These are phyloP conservation scores for Gaillardinia entomophila DNA, from an alignment of 805 yeast genomes.

Conservation along the genomic window DNA sequence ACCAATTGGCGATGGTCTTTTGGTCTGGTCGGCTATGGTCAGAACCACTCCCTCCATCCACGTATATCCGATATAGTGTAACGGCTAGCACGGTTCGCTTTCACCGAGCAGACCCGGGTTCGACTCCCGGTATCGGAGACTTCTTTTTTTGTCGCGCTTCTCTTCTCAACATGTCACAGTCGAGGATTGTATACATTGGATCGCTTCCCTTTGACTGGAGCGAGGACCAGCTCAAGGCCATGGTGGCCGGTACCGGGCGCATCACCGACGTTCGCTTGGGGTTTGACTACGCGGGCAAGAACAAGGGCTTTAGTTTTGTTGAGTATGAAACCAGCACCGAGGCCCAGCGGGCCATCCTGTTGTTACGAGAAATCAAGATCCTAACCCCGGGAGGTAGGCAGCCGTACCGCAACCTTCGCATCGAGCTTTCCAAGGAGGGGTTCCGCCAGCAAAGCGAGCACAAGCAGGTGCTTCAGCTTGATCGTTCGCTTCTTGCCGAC, in stretches of 20 bases:
- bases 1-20: no score
- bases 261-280: constrained; percentile 63
- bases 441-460: constrained; percentile 24
- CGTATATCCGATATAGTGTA: constrained; percentile 63
- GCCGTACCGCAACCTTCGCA: constrained; percentile 40
- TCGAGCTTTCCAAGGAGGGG: constrained; percentile 61
- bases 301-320: constrained; percentile 64
- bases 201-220: constrained; percentile 71
- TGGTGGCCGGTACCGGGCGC: constrained; percentile 69
- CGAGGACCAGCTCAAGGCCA: constrained; percentile 50
- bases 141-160: neutral
- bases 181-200: constrained; percentile 38
- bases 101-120: constrained; percentile 84
- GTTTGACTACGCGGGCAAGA: constrained; percentile 51
- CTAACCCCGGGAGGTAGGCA: constrained; percentile 14
- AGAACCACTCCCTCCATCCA: neutral
- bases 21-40: no score
- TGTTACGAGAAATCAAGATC: constrained; percentile 40
- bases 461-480: constrained; percentile 41
- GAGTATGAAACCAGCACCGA: constrained; percentile 50
- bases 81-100: constrained; percentile 82
- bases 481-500: constrained; percentile 45
- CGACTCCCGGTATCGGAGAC: constrained; percentile 79
- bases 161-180: neutral
- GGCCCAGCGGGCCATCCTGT: constrained; percentile 44